These are phyloP conservation scores for Samsoniella hepiali DNA, from an alignment of 2,329 filamentous ascomycete genomes.

Conservation along the genomic window DNA sequence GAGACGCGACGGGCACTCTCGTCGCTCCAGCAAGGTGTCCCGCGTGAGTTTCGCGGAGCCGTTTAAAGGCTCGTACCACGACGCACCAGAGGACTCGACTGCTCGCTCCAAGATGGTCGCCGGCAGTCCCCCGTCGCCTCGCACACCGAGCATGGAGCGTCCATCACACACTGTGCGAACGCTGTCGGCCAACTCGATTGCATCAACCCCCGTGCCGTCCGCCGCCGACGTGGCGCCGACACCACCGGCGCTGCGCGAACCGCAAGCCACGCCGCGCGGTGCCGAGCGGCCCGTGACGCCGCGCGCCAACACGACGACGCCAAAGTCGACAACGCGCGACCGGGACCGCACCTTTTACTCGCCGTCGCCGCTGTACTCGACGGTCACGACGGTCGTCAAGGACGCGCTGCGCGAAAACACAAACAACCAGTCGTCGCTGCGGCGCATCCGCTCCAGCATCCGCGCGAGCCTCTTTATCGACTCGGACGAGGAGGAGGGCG, in stretches of 20 bases:
- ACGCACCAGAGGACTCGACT: conserved; percentile 34
- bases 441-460: conserved; percentile 48
- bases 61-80: conserved; percentile 36
- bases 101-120: conserved; percentile 27
- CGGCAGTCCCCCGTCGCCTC: conserved; percentile 21
- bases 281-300: conserved; percentile 29
- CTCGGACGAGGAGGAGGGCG: conserved; percentile 37
- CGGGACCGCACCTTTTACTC: conserved; percentile 51
- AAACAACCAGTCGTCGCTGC: conserved; percentile 42
- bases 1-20: conserved; percentile 33
- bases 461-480: conserved; percentile 54
- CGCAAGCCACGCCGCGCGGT: conserved; percentile 4
- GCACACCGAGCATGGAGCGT: conserved; percentile 30
- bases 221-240: conserved; percentile 23
- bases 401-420: conserved; percentile 50
- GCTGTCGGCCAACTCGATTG: conserved; percentile 34
- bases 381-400: conserved; percentile 55
- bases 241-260: conserved; percentile 13
- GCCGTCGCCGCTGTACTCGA: conserved; percentile 58
- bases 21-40: conserved; percentile 48
- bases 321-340: conserved; percentile 31
- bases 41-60: conserved; percentile 41
- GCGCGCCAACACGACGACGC: conserved; percentile 27
- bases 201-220: conserved; percentile 14
- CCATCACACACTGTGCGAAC: conserved; percentile 37